phyloP scores from a whole-genome alignment of 306 rosid species.

The Castanospermum australe region DNA sequence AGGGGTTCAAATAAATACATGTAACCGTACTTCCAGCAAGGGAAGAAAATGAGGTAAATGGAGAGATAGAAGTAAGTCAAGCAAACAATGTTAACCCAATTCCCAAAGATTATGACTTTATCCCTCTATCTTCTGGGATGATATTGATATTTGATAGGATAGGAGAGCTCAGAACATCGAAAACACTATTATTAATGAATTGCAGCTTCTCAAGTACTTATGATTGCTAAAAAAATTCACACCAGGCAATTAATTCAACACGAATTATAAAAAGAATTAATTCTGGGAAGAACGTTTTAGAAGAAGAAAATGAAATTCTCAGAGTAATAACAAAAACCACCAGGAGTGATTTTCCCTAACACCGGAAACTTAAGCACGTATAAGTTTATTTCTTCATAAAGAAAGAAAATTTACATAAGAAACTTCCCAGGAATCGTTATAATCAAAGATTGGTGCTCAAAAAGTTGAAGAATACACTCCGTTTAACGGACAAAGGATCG shows the following conservation, averaged over 20 bases:
- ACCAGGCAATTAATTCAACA: neutral
- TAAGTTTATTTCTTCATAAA: neutral
- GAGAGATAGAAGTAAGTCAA: neutral
- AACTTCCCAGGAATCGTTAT: neutral
- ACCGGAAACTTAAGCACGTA: neutral
- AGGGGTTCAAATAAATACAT: neutral
- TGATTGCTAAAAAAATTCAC: neutral
- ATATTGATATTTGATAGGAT: neutral
- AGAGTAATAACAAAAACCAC: neutral
- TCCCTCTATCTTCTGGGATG: neutral
- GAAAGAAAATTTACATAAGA: neutral
- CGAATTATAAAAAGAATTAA: too few relatives aligned
- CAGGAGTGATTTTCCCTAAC: neutral
- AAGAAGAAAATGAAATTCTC: neutral
- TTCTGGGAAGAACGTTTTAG: neutral
- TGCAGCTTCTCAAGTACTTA: slow-evolving; percentile 6
- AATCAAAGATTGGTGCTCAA: neutral
- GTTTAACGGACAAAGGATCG: neutral
- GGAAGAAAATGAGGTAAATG: neutral
- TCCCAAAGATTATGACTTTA: neutral
- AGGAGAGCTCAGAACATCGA: neutral
- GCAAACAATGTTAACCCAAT: neutral
- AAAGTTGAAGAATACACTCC: neutral
- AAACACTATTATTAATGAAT: neutral
- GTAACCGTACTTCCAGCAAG: neutral